Base-by-base conservation (phyloP, 768 basidiomycete genomes). In the Lentinula raphanica region DNA sequence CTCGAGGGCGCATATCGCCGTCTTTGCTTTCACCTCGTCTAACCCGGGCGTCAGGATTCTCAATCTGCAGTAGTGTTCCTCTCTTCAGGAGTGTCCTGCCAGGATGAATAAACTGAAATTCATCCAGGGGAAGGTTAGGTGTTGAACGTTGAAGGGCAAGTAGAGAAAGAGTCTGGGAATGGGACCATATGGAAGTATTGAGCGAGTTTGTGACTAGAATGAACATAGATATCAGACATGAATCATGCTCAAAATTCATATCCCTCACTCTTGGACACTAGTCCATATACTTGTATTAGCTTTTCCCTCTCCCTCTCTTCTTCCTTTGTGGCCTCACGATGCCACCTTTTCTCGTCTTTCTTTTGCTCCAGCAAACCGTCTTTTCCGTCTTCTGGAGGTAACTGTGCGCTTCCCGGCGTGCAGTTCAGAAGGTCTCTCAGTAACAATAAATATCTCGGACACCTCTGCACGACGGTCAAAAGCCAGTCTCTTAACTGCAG, bases 401-500 rank as follows among this genome's bases (percentile, higher is more conserved):
- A 12, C 28, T 32, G 40, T 3, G 39, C 54, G n/a, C 31, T 32
- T 9, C 54, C 54, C 7, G 54, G 54, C 15, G 87, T 90, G 59
- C 83, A 82, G n/a, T 70, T 68, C 35, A 92, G 83, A 36, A 94
- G 77, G 67, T 95, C 92, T 69, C 86, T 92, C 53, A 94, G 79
- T 11, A 95, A 74, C 11, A 95, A 78, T 7, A 93, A 79, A 67
- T 94, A 94, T 57, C 93, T 80, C 3, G 93, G 93, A 69, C 91
- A 93, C 56, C 92, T 81, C 69, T 95, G 92, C 6, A 95, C 87
- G 49, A 92, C 85, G 2, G 90, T 90, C 55, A 95, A 77, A 9
- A 95, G 79, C 86, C 92, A 95, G 66, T 93, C 90, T 7, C 87
- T 79, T 29, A 95, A 75, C 64, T 86, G 86, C 49, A 95, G 79